phyloP scores from a whole-genome alignment of 768 basidiomycete species.

The Guyanaporus albipodus region DNA sequence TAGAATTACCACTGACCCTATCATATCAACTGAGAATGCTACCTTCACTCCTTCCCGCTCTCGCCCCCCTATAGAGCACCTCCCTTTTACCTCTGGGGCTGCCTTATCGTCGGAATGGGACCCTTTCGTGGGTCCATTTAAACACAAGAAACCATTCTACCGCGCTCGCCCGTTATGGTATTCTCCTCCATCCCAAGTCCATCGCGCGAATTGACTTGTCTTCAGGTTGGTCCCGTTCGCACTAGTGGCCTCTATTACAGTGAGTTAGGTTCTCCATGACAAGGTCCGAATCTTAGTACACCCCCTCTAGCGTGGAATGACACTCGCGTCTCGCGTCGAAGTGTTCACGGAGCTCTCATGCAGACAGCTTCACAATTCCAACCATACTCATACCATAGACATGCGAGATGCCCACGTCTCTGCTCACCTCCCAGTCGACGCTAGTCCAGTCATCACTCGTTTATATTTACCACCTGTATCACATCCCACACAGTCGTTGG shows the following conservation, averaged over 20 bases:
- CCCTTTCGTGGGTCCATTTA: slow-evolving; percentile 28
- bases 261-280: slow-evolving; percentile 30
- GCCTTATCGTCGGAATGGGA: slow-evolving; percentile 30
- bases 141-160: slow-evolving; percentile 44
- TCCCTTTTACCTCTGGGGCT: slow-evolving; percentile 7
- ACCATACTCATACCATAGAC: slow-evolving; percentile 27
- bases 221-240: slow-evolving; percentile 71
- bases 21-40: slow-evolving; percentile 33
- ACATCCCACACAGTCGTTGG: neutral
- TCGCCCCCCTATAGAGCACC: slow-evolving; percentile 17
- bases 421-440: slow-evolving; percentile 4
- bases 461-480: slow-evolving; percentile 11
- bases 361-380: slow-evolving; percentile 46
- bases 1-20: slow-evolving; percentile 32
- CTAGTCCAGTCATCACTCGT: slow-evolving; percentile 7
- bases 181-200: neutral
- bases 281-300: neutral
- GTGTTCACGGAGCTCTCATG: slow-evolving; percentile 79
- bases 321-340: slow-evolving; percentile 72
- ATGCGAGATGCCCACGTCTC: neutral
- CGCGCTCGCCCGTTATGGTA: slow-evolving; percentile 49
- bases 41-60: slow-evolving; percentile 24
- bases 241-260: slow-evolving; percentile 61
- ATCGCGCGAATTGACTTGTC: slow-evolving; percentile 5
- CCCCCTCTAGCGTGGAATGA: slow-evolving; percentile 65